Conservation (phyloP, 495 filamentous ascomycete genomes). For the Penicillium parvum region DNA sequence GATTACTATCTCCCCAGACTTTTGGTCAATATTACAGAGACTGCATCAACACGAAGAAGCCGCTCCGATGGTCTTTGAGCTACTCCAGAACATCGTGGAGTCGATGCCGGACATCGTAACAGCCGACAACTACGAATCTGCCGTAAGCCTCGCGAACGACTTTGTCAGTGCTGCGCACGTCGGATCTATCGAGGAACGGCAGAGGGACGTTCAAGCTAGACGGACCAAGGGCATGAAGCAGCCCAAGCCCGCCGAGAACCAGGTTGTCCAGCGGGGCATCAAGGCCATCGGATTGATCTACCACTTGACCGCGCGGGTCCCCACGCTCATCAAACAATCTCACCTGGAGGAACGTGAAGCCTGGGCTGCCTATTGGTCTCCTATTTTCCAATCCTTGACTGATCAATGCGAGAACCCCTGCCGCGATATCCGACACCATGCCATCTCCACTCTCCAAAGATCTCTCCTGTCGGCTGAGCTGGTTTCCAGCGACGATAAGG, state of each 20-base stretch:
- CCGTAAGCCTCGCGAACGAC: conserved; percentile 76
- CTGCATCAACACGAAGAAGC: conserved; percentile 64
- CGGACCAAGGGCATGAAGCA: conserved; percentile 51
- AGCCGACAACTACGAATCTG: conserved; percentile 90
- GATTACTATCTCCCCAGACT: conserved; percentile 92
- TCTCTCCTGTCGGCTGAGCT: conserved; percentile 78
- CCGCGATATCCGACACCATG: conserved; percentile 84
- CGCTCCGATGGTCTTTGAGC: conserved; percentile 73
- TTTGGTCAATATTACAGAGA: conserved; percentile 86
- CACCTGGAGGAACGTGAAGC: conserved; percentile 89
- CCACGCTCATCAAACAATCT: conserved; percentile 82
- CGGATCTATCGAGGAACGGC: conserved; percentile 75
- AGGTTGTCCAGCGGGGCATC: conserved; percentile 69
- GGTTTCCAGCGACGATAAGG: conserved; percentile 68
- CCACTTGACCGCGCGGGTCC: conserved; percentile 72
- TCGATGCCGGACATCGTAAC: conserved; percentile 70
- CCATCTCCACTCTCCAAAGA: conserved; percentile 81
- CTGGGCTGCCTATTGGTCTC: conserved; percentile 97
- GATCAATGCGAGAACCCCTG: conserved; percentile 93
- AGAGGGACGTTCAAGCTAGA: conserved; percentile 56
- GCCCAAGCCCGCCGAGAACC: conserved; percentile 62
- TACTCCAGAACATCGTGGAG: conserved; percentile 68
- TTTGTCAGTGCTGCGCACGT: conserved; percentile 83
- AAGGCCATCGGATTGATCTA: conserved; percentile 78
- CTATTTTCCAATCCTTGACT: conserved; percentile 83